Base-by-base conservation (phyloP, 2,329 filamentous ascomycete species). In the Graphium sp. region DNA sequence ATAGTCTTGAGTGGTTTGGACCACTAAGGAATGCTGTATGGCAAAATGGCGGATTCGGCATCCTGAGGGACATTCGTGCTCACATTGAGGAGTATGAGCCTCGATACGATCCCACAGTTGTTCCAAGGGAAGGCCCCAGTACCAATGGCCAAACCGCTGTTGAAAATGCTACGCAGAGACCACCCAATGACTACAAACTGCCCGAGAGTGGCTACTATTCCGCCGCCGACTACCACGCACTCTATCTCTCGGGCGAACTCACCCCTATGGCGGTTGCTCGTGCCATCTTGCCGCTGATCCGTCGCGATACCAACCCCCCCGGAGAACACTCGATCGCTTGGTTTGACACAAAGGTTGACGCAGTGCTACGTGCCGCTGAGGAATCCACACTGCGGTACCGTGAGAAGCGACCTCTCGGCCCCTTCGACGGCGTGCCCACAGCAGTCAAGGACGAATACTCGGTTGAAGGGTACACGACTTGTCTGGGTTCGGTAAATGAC, bases 391-490 rank as follows among this genome's bases (percentile, higher is more conserved):
- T 43, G 21, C 46, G 60, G 2, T 64, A 64, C 41, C 52, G 62
- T 36, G 55, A 64, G 25, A 64, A 66, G 2, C 60, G 60, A 31
- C 56, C 73, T 0, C 48, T 80, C 4, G 66, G 75, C 0, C 58
- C 67, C 1, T 54, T 85, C 1, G 79, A 84, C 39, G 80, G 79
- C 6, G 63, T 85, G 0, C 79, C 78, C 0, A 66, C 82, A 5
- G 74, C 68, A 0, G 64, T 83, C 28, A 85, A 85, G 50, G 79
- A 85, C 40, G 77, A 84, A 44, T 68, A 79, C 28, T 73, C 83
- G 43, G 50, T 87, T 15, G 66, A 69, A n/a, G 80, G 78, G 1
- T 84, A 87, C 46, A 59, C 60, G 24, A 75, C 68, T 22, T 74
- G 60, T 8, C 56, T 79, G 23, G 75, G 74, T 6, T 71, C 68